A percentile compares a stretch with the other conserved stretches of the same genome.
Evolutionary conservation across 495 filamentous ascomycete species (phyloP).

Genomic region (Lasiosphaeris hirsuta): DNA sequence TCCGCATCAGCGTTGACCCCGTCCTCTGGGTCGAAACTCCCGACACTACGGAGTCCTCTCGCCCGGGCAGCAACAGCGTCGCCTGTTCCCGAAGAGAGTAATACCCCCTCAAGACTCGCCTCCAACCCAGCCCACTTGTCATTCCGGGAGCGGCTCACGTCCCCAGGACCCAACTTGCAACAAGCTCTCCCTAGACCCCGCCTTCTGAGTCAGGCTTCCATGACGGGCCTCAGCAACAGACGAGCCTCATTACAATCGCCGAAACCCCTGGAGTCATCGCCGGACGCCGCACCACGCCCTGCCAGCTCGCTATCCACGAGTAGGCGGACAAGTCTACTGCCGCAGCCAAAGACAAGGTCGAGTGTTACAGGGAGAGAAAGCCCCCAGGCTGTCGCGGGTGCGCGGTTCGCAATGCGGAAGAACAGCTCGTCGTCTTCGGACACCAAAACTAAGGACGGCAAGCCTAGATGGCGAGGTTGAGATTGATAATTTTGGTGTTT

Average conservation of each 20-base stretch:
- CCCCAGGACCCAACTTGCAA: constrained; percentile 35
- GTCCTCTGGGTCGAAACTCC: constrained; percentile 42
- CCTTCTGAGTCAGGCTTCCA: constrained; percentile 27
- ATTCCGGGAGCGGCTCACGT: constrained; percentile 49
- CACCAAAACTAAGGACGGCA: constrained; percentile 24
- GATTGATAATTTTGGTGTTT: not conserved
- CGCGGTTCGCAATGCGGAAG: constrained; percentile 36
- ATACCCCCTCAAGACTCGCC: constrained; percentile 31
- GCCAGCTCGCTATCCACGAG: constrained; percentile 46
- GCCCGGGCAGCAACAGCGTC: constrained; percentile 40
- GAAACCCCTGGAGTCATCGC: constrained; percentile 21
- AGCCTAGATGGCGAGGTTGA: constrained; percentile 30
- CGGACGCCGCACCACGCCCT: constrained; percentile 34
- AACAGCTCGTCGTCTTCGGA: constrained; percentile 21
- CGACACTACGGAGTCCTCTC: constrained; percentile 45
- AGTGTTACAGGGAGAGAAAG: constrained; percentile 33
- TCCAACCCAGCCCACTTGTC: constrained; percentile 38
- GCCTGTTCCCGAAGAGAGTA: constrained; percentile 33
- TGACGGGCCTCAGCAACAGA: constrained; percentile 35
- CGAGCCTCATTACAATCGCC: constrained; percentile 48
- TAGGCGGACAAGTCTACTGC: constrained; percentile 49
- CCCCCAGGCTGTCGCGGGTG: constrained; percentile 39
- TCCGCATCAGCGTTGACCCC: constrained; percentile 40
- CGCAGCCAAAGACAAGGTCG: constrained; percentile 38
- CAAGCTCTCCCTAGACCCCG: constrained; percentile 35